Percentiles rank a stretch among this genome's conserved stretches.
Evolutionary conservation across 495 filamentous ascomycete species (phyloP).

Genomic region (Talaromyces liani): DNA sequence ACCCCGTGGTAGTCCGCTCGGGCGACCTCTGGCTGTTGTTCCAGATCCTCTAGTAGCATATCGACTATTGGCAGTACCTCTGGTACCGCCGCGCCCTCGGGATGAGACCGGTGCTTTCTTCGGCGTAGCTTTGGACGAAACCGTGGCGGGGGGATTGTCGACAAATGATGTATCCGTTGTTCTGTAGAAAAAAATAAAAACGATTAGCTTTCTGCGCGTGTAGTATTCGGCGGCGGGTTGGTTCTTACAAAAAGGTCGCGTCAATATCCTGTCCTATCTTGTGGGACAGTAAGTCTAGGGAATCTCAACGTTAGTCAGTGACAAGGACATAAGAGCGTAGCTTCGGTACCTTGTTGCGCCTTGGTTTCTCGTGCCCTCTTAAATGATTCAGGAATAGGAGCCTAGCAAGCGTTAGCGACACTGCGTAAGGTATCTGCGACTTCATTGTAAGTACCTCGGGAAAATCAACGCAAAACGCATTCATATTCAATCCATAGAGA

Average conservation of each 20-base stretch:
- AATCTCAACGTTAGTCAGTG: background rate
- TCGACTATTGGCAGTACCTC: slow-evolving; percentile 32
- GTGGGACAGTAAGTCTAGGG: background rate
- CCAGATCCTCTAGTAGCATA: slow-evolving; percentile 29
- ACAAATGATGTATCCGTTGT: slow-evolving; percentile 94
- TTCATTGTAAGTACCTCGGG: slow-evolving; percentile 58
- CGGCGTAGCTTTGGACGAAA: slow-evolving; percentile 55
- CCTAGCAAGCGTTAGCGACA: slow-evolving; percentile 29
- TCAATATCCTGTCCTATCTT: slow-evolving; percentile 48
- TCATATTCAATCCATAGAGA: slow-evolving; percentile 95
- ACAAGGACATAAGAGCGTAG: background rate
- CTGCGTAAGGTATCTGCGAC: background rate
- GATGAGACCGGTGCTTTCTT: slow-evolving; percentile 50
- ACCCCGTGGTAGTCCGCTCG: slow-evolving; percentile 34
- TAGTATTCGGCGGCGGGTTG: background rate
- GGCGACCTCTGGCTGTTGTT: slow-evolving; percentile 25
- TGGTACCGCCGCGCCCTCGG: slow-evolving; percentile 25
- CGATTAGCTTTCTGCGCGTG: background rate
- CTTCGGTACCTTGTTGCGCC: slow-evolving; percentile 28
- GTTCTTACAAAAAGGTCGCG: slow-evolving; percentile 77
- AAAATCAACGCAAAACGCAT: slow-evolving; percentile 98
- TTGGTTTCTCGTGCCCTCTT: slow-evolving; percentile 55
- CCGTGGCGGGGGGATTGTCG: slow-evolving; percentile 65
- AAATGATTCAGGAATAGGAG: slow-evolving; percentile 66
- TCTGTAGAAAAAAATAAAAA: slow-evolving; percentile 48